Evolutionary conservation across 2,329 filamentous ascomycete species (phyloP), one percentile per base, ranked within the genome.

Genomic region (Cladosporium sp.): DNA sequence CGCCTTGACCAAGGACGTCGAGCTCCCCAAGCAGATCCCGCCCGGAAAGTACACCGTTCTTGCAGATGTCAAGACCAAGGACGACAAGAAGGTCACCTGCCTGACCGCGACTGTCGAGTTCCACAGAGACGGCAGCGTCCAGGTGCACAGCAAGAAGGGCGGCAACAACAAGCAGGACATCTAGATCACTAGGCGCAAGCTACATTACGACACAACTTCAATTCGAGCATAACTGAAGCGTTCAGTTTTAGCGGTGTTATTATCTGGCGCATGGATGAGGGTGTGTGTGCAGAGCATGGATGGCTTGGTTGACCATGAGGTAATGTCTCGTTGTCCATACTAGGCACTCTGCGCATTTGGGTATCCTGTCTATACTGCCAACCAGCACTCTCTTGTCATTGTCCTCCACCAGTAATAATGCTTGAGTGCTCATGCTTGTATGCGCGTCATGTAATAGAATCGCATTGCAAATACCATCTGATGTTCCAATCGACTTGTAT

Each of bases 21-120:
- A 94, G 44, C 84, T 99, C 68, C 95, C 95, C 62, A 86, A 84
- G 71, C 86, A 96, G 79, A 95, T 98, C 70, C 94, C 94, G 77
- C 91, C 92, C 67, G 95, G 93, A 76, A 93, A 88, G 75, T 99
- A 97, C 85, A 91, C 86, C 21, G 95, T 99, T 40, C 80, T 89
- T 46, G 95, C 94, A 50, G 91, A 98, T 76, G 94, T 96, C 58
- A 90, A 87, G 79, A 92, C 87, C 71, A 84, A 82, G 67, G 88
- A 96, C 62, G 88, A 96, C 61, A 83, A 88, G 69, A 88, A 88
- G 75, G 90, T 99, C 69, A 96, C 93, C 67, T 99, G 95, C 80
- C 84, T 99, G 75, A 89, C 89, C 65, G 93, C 93, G 26, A 85
- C 83, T 7, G 87, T 95, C 66, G 76, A 79, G 53, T 94, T 95